phyloP scores from a whole-genome alignment of 1,139 yeast genomes.

The Groenewaldozyma sp. region DNA sequence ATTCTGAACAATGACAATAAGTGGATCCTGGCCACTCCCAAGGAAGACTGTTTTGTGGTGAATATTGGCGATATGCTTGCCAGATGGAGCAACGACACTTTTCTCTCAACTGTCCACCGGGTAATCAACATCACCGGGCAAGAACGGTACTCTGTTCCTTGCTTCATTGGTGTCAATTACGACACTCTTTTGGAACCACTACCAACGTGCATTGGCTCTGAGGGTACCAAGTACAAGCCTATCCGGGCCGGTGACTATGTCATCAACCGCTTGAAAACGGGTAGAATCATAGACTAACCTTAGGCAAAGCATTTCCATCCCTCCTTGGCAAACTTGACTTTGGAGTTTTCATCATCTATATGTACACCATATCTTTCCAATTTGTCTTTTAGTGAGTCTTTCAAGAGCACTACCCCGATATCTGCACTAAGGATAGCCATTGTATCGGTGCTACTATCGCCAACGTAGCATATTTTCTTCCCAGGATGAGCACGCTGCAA shows the following conservation, averaged over 20 bases:
- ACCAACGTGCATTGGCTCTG: constrained; percentile 14
- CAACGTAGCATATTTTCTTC: constrained; percentile 40
- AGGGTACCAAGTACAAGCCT: constrained; percentile 5
- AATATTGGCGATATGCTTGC: constrained; percentile 30
- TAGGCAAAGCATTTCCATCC: constrained; percentile 1
- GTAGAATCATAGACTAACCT: constrained; percentile 3
- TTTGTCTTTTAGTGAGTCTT: constrained; percentile 2
- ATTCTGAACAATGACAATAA: constrained; percentile 26
- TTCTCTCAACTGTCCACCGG: constrained; percentile 29
- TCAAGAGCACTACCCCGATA: constrained; percentile 39
- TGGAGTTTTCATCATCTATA: neutral
- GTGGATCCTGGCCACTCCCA: constrained; percentile 28
- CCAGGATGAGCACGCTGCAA: constrained; percentile 17
- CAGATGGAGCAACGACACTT: constrained; percentile 28
- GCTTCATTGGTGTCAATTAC: constrained; percentile 24
- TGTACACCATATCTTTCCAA: constrained; percentile 5
- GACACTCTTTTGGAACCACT: constrained; percentile 20
- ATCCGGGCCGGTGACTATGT: constrained; percentile 8
- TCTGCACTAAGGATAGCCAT: constrained; percentile 43
- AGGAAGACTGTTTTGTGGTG: constrained; percentile 26
- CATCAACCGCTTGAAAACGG: constrained; percentile 3
- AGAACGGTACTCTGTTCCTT: constrained; percentile 27
- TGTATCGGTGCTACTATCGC: constrained; percentile 59
- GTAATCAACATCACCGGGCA: constrained; percentile 25
- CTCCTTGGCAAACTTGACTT: neutral